Percentiles rank a stretch among this genome's conserved stretches.
Evolutionary conservation across 257 asterid genomes (phyloP).

Genomic region (Lithospermum erythrorhizon): DNA sequence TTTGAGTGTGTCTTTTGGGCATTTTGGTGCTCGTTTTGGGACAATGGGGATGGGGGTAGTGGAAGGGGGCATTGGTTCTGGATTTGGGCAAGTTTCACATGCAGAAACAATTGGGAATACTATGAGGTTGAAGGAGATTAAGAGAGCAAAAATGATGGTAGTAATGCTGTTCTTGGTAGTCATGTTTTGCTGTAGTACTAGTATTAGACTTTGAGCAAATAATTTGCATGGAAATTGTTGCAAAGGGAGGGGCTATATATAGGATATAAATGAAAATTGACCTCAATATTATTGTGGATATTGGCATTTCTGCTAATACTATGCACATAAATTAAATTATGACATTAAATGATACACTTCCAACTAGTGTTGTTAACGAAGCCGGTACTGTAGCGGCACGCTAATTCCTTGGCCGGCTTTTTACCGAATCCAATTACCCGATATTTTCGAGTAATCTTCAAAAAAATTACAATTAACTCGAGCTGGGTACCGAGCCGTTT

Average conservation of each 20-base stretch:
- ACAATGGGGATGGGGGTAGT: background rate
- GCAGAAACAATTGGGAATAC: background rate
- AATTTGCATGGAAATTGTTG: background rate
- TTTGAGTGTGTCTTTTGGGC: conserved; percentile 2
- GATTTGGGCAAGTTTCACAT: background rate
- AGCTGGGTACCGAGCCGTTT: too few relatives aligned
- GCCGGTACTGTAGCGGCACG: too few relatives aligned
- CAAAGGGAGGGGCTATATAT: background rate
- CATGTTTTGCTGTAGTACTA: background rate
- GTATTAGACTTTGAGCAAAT: background rate
- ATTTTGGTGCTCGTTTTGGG: background rate
- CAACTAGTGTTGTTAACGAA: too few relatives aligned
- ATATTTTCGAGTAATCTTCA: too few relatives aligned
- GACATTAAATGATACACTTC: too few relatives aligned
- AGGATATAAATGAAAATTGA: background rate
- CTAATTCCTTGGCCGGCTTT: too few relatives aligned
- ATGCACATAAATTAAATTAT: background rate
- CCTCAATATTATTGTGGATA: background rate
- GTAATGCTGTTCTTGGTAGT: background rate
- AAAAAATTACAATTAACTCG: too few relatives aligned
- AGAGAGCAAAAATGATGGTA: background rate
- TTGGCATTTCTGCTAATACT: background rate
- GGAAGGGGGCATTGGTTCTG: background rate
- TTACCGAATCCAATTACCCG: too few relatives aligned
- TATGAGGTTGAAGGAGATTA: background rate